These are phyloP conservation scores for Escovopsis sp. DNA, from an alignment of 2,329 filamentous ascomycete species.

Conservation along the genomic window DNA sequence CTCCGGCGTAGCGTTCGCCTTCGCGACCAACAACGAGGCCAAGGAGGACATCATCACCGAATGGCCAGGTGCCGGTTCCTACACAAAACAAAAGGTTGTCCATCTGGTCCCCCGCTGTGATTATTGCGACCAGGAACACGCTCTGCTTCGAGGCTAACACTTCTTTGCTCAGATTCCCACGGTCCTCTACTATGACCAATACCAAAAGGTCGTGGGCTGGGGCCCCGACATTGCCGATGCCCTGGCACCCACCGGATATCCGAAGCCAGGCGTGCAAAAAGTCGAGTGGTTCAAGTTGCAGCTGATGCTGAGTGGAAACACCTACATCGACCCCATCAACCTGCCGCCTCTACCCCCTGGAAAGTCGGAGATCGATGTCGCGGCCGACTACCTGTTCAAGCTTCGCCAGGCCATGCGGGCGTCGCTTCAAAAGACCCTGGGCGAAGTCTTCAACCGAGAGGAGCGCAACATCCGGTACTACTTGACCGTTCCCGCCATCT, in stretches of 20 bases:
- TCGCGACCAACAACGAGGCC: constrained; percentile 91
- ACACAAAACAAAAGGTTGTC: constrained; percentile 90
- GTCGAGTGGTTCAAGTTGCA: constrained; percentile 99
- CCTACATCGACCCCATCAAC: constrained; percentile 98
- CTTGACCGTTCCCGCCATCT: constrained; percentile 95
- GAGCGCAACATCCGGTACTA: constrained; percentile 98
- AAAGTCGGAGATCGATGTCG: constrained; percentile 97
- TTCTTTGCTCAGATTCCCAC: constrained; percentile 67
- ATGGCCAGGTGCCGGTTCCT: constrained; percentile 94
- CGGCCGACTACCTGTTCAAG: constrained; percentile 98
- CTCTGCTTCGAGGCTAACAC: constrained; percentile 1
- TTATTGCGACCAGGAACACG: background rate
- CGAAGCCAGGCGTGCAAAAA: constrained; percentile 94
- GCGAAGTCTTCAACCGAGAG: constrained; percentile 94
- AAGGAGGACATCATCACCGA: constrained; percentile 98
- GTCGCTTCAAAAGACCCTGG: constrained; percentile 87
- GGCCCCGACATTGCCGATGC: constrained; percentile 96
- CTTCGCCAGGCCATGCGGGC: constrained; percentile 92
- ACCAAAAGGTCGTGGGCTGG: constrained; percentile 99
- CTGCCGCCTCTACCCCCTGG: constrained; percentile 90
- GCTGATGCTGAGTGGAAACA: constrained; percentile 96
- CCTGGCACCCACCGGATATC: constrained; percentile 89
- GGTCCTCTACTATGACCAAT: constrained; percentile 98
- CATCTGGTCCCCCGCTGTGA: background rate
- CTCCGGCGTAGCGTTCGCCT: constrained; percentile 92